A percentile compares a stretch with the other conserved stretches of the same genome.
Evolutionary conservation across 169 alveolate species (phyloP).

Genomic region (Plasmodium falciparum): DNA sequence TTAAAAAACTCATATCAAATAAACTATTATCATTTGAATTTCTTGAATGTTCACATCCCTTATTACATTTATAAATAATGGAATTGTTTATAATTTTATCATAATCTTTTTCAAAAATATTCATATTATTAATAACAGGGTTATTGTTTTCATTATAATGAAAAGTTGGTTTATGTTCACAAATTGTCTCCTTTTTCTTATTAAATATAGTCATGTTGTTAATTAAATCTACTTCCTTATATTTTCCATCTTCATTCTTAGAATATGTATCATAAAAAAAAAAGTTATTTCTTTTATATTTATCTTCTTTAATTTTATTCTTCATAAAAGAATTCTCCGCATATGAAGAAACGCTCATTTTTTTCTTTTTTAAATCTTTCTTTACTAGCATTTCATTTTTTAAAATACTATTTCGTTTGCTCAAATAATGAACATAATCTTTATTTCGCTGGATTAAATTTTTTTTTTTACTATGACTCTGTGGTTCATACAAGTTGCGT

Average conservation of each 20-base stretch:
- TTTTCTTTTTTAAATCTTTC: slow-evolving; percentile 48
- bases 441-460: slow-evolving; percentile 59
- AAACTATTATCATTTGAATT: slow-evolving; percentile 5
- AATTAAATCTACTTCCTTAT: slow-evolving; percentile 10
- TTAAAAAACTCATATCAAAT: slow-evolving; percentile 36
- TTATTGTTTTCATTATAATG: background rate
- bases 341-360: slow-evolving; percentile 2
- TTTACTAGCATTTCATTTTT: slow-evolving; percentile 32
- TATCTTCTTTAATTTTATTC: slow-evolving; percentile 8
- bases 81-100: background rate
- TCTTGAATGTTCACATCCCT: background rate
- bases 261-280: slow-evolving; percentile 6
- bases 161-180: background rate
- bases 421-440: slow-evolving; percentile 55
- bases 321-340: background rate
- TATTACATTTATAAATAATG: background rate
- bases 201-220: slow-evolving; percentile 26
- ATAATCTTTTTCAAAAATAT: background rate
- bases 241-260: slow-evolving; percentile 6
- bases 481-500: background rate
- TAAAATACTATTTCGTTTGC: slow-evolving; percentile 51
- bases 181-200: no score
- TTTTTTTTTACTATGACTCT: slow-evolving; percentile 39
- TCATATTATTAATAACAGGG: background rate
- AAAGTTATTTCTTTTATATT: background rate